A percentile compares a stretch with the other conserved stretches of the same genome.
Evolutionary conservation across 2,329 filamentous ascomycete genomes (phyloP).

Genomic region (Ophiocordyceps camponoti-leonardi): DNA sequence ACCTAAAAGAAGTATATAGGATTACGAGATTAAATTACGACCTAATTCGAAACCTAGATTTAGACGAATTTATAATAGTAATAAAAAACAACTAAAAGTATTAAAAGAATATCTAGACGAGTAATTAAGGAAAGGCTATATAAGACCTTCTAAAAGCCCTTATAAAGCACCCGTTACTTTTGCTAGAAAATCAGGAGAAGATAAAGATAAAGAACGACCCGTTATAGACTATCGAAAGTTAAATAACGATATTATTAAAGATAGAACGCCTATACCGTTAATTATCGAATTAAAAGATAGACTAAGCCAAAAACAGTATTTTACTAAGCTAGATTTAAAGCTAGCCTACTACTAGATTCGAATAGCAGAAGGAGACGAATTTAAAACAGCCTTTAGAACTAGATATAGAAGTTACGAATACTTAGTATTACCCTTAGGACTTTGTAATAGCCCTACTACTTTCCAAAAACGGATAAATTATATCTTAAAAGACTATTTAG

Average conservation of each 20-base stretch:
- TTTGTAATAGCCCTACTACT: conserved; percentile 6
- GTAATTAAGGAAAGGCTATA: background rate
- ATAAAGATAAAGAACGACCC: no score
- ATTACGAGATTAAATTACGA: background rate
- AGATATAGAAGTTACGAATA: conserved; percentile 16
- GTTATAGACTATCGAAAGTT: conserved; percentile 8
- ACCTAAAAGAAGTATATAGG: background rate
- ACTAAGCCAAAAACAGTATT: conserved; percentile 3
- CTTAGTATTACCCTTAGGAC: conserved; percentile 12
- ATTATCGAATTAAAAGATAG: conserved; percentile 7
- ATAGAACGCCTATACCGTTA: conserved; percentile 5
- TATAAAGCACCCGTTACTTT: background rate
- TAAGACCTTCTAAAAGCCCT: background rate
- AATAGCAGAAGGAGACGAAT: conserved; percentile 10
- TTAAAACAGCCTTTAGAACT: conserved; percentile 16
- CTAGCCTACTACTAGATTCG: background rate
- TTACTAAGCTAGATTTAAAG: background rate
- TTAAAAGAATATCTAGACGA: background rate
- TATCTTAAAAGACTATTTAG: no score
- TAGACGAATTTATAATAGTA: background rate
- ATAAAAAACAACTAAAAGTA: background rate
- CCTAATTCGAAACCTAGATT: background rate
- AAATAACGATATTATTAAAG: conserved; percentile 8
- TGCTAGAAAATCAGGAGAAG: background rate
- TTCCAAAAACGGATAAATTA: conserved; percentile 2